Conservation (phyloP, 2,329 filamentous ascomycete species). For the Fusarium mangiferae region DNA sequence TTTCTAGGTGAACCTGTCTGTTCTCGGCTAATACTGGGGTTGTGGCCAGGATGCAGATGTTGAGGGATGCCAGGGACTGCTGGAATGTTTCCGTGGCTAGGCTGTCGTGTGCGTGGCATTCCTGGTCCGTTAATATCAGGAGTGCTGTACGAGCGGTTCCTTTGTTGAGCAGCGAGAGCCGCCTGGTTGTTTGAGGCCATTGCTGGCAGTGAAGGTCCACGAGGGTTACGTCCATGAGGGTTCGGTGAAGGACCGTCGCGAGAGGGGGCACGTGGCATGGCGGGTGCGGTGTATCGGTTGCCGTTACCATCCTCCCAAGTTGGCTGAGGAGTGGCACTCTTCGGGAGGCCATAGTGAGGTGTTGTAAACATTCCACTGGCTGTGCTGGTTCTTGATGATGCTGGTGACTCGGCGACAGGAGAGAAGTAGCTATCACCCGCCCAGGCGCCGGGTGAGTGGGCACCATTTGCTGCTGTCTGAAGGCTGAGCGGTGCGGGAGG, state of each 20-base stretch:
- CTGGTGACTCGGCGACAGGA: slow-evolving; percentile 81
- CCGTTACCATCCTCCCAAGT: slow-evolving; percentile 79
- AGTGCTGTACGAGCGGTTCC: slow-evolving; percentile 91
- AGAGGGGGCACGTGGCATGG: slow-evolving; percentile 83
- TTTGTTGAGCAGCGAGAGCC: slow-evolving; percentile 68
- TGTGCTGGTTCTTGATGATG: slow-evolving; percentile 78
- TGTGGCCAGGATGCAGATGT: slow-evolving; percentile 71
- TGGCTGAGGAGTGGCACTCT: slow-evolving; percentile 72
- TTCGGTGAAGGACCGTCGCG: slow-evolving; percentile 77
- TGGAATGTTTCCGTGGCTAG: slow-evolving; percentile 67
- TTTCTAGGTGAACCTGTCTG: slow-evolving; percentile 83
- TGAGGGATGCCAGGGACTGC: slow-evolving; percentile 81
- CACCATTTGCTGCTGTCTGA: slow-evolving; percentile 64
- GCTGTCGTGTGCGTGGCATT: slow-evolving; percentile 66
- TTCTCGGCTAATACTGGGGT: slow-evolving; percentile 77
- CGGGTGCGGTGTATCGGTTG: slow-evolving; percentile 88
- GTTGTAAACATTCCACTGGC: slow-evolving; percentile 76
- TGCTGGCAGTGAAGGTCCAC: slow-evolving; percentile 82
- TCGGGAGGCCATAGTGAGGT: slow-evolving; percentile 74
- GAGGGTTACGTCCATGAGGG: slow-evolving; percentile 72
- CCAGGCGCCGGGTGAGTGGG: slow-evolving; percentile 69
- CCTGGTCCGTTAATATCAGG: slow-evolving; percentile 86
- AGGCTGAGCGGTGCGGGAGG: slow-evolving; percentile 72
- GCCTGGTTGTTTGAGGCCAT: slow-evolving; percentile 69
- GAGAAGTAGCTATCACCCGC: slow-evolving; percentile 93